Evolutionary conservation across 192 early-diverging fungal species (phyloP), one percentile per base, ranked within the genome.

Genomic region (Podila horticola): DNA sequence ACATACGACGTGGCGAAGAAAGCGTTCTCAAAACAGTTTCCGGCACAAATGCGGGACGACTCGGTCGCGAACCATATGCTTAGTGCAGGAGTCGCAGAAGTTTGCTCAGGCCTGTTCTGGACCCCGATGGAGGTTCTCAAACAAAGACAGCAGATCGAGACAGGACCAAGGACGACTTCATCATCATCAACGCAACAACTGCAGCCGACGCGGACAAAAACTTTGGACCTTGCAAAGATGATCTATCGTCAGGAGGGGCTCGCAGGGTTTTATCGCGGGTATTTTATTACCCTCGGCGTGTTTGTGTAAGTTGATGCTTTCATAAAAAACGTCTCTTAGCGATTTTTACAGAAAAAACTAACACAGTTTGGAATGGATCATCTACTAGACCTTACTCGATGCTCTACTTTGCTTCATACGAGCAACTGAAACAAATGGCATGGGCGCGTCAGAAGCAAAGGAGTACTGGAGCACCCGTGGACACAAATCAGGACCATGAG

Each of bases 61-160:
- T 57, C 83, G 5, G 79, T 91, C 17, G 12, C 66, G 1, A 92
- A 90, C 60, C 91, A 94, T 74, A 73, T 88, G 22, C 29, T 84
- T 1, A 86, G 90, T n/a, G 93, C 87, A 10, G 74, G 77, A 1
- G 64, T 74, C 24, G 93, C 95, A 24, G 95, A 96, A 74, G 83
- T 86, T 15, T 62, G 88, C 0, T 88, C 89, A 7, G 94, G 93
- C 10, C 64, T 90, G 10, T 86, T 94, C 28, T 96, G 92, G 85
- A 96, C 95, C 5, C 95, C 95, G 2, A 96, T 96, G 95, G 95
- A 96, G 74, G 90, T 96, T 1, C 33, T 96, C 41, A 96, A 96
- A 64, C 91, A 88, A 60, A 87, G 88, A 57, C 65, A 94, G 62
- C 95, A 96, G 73, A 88, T 89, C 33, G 81, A 71, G 48, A 62